Percentiles rank a stretch among this genome's conserved stretches.
phyloP scores from a whole-genome alignment of 257 asterid genomes.

The Nicotiana knightiana region DNA sequence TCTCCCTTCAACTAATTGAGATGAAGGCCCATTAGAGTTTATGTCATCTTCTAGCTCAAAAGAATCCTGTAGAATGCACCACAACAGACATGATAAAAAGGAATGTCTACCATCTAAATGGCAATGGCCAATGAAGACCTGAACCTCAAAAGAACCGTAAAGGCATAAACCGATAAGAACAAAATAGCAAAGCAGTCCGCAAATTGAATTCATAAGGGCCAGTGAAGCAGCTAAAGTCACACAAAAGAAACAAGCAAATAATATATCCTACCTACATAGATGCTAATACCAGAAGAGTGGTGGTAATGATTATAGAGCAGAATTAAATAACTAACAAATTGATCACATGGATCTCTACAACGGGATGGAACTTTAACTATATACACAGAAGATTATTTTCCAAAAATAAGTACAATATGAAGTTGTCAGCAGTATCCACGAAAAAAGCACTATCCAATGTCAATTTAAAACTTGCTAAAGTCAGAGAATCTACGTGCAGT shows the following conservation, averaged over 20 bases:
- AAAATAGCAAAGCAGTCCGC: background rate
- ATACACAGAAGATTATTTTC: background rate
- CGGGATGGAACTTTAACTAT: background rate
- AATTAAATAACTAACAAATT: background rate
- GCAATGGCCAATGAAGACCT: background rate
- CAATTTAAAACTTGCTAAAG: background rate
- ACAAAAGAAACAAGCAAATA: background rate
- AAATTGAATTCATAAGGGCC: background rate
- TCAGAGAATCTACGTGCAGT: background rate
- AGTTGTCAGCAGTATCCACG: background rate
- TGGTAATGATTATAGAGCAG: background rate
- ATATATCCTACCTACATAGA: background rate
- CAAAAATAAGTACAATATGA: background rate
- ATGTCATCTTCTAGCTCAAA: constrained; percentile 51
- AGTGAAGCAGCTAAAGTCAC: background rate
- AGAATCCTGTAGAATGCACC: constrained; percentile 34
- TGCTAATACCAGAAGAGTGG: background rate
- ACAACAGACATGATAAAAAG: background rate
- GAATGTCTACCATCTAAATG: background rate
- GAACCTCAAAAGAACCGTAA: background rate
- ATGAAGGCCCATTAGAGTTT: constrained; percentile 31
- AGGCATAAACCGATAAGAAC: background rate
- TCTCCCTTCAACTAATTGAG: constrained; percentile 25
- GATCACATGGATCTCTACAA: background rate
- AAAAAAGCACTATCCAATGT: background rate